phyloP scores from a whole-genome alignment of 805 yeast genomes.

The Phaffomyces opuntiae region DNA sequence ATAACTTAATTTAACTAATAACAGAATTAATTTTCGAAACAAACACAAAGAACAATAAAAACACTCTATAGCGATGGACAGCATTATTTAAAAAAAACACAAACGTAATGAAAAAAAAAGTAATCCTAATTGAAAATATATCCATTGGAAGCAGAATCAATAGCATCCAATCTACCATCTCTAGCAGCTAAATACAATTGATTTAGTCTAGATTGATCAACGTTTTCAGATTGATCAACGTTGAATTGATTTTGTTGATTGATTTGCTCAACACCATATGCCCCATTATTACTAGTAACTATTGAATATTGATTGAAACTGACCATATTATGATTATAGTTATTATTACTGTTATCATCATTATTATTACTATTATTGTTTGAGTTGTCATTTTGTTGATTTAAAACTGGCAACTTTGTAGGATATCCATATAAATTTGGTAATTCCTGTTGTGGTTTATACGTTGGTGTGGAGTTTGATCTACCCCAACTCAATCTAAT shows the following conservation, averaged over 20 bases:
- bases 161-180: conserved; percentile 46
- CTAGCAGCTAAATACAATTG: conserved; percentile 48
- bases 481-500: conserved; percentile 88
- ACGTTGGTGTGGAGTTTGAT: conserved; percentile 28
- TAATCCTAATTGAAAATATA: conserved; percentile 5
- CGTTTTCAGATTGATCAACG: conserved; percentile 28
- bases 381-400: no score
- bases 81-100: background rate
- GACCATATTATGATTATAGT: background rate
- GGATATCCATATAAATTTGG: conserved; percentile 20
- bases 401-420: background rate
- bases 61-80: no score
- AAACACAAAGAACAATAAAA: no score
- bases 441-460: conserved; percentile 20
- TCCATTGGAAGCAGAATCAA: conserved; percentile 43
- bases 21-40: no score
- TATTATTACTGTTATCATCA: background rate
- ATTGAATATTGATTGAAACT: conserved; percentile 3
- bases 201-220: conserved; percentile 36
- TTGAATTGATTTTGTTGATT: conserved; percentile 12
- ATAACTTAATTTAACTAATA: no score
- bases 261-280: conserved; percentile 15
- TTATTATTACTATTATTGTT: background rate
- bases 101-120: background rate
- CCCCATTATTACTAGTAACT: conserved; percentile 1